These are phyloP conservation scores for Aspergillus quadrilineatus DNA, from an alignment of 2,329 filamentous ascomycete genomes.

Conservation along the genomic window DNA sequence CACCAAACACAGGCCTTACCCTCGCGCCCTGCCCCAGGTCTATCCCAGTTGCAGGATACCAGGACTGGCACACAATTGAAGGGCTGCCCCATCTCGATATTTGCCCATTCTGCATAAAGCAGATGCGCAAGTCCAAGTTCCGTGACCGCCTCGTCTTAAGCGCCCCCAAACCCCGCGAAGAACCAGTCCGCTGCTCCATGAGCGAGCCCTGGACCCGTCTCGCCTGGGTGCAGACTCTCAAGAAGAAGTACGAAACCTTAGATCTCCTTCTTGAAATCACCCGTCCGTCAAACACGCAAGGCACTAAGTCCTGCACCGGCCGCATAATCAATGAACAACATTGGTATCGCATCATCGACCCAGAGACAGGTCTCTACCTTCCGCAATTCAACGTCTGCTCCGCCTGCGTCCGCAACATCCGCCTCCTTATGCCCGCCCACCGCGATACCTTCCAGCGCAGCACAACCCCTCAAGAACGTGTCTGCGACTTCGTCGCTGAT, in stretches of 20 bases:
- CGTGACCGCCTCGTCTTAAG: slow-evolving; percentile 64
- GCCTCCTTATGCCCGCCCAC: slow-evolving; percentile 71
- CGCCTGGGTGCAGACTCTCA: slow-evolving; percentile 76
- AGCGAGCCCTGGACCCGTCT: slow-evolving; percentile 79
- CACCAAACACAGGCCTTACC: slow-evolving; percentile 23
- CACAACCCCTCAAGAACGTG: slow-evolving; percentile 50
- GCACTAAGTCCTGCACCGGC: slow-evolving; percentile 59
- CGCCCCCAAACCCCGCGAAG: slow-evolving; percentile 56
- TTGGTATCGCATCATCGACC: slow-evolving; percentile 76
- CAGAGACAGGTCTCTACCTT: slow-evolving; percentile 62
- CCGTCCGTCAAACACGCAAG: slow-evolving; percentile 53
- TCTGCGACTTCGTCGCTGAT: slow-evolving; percentile 69
- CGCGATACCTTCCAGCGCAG: slow-evolving; percentile 60
- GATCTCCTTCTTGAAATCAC: slow-evolving; percentile 69
- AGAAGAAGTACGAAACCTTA: slow-evolving; percentile 65
- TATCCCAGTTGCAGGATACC: slow-evolving; percentile 59
- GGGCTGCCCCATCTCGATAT: slow-evolving; percentile 72
- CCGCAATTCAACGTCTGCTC: slow-evolving; percentile 73
- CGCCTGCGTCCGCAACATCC: slow-evolving; percentile 69
- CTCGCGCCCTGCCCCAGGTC: slow-evolving; percentile 71
- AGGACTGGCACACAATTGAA: slow-evolving; percentile 79
- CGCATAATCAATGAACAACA: slow-evolving; percentile 55
- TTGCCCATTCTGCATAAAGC: slow-evolving; percentile 75
- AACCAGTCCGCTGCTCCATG: slow-evolving; percentile 72
- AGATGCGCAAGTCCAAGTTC: slow-evolving; percentile 70